Conservation (phyloP, 257 asterid species). For the Verbena officinalis region DNA sequence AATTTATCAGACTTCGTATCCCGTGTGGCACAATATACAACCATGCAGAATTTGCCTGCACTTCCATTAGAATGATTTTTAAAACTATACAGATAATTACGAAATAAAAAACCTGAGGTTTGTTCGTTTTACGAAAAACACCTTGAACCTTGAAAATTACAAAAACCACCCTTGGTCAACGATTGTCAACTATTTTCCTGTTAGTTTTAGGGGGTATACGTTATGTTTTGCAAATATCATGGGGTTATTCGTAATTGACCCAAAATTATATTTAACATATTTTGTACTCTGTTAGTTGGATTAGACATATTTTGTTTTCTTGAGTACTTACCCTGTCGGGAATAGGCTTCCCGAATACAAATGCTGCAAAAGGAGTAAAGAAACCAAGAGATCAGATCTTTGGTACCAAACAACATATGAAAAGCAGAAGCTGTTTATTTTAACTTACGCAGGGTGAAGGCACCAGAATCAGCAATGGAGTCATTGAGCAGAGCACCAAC, state of each 20-base stretch:
- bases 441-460: constrained; percentile 53
- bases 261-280: background rate
- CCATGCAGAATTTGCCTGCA: constrained; percentile 73
- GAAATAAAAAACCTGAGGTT: no score
- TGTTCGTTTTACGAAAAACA: no score
- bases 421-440: background rate
- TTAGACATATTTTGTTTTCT: background rate
- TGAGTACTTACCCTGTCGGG: constrained; percentile 17
- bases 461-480: constrained; percentile 52
- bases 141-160: no score
- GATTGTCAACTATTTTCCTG: no score
- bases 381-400: background rate
- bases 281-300: no score
- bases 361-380: constrained; percentile 8
- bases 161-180: no score
- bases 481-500: constrained; percentile 50
- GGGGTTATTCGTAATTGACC: no score
- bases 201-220: no score
- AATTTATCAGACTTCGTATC: constrained; percentile 63
- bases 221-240: no score
- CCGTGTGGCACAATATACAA: constrained; percentile 68
- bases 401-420: background rate
- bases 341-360: constrained; percentile 15
- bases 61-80: background rate
- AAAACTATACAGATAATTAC: no score